These are phyloP conservation scores for Fraxinus xanthoxyloides DNA, from an alignment of 305 asterid genomes.

Conservation along the genomic window DNA sequence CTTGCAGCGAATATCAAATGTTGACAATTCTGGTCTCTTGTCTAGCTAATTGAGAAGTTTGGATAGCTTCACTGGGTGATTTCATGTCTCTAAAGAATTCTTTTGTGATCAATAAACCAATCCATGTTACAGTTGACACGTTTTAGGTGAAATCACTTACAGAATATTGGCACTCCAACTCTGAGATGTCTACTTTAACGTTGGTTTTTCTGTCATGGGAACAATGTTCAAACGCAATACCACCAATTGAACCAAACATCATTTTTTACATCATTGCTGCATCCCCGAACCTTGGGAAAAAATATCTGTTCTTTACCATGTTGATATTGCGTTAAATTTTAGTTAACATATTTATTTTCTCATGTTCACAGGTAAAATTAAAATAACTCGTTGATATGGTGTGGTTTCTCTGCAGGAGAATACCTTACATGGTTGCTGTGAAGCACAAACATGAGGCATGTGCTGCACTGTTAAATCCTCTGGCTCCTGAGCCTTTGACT, in stretches of 20 bases:
- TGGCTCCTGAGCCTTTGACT: constrained; percentile 81
- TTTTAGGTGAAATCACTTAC: background rate
- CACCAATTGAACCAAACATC: background rate
- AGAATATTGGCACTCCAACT: background rate
- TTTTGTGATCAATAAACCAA: constrained; percentile 1
- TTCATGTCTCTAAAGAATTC: background rate
- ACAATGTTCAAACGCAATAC: background rate
- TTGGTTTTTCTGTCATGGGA: background rate
- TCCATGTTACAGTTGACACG: background rate
- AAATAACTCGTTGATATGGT: constrained; percentile 7
- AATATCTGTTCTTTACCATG: background rate
- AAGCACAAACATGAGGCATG: constrained; percentile 66
- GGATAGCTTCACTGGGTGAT: background rate
- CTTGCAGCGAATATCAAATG: background rate
- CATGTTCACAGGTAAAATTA: background rate
- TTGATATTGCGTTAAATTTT: background rate
- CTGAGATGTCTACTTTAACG: background rate
- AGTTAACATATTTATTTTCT: background rate
- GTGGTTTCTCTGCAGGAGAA: constrained; percentile 49
- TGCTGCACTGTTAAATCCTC: constrained; percentile 78
- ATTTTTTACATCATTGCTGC: background rate
- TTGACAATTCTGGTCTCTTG: background rate
- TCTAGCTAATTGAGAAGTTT: background rate
- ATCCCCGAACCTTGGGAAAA: background rate
- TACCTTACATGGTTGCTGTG: constrained; percentile 73